These are phyloP conservation scores for Symbiodinium natans DNA, from an alignment of 73 alveolate genomes.

Conservation along the genomic window DNA sequence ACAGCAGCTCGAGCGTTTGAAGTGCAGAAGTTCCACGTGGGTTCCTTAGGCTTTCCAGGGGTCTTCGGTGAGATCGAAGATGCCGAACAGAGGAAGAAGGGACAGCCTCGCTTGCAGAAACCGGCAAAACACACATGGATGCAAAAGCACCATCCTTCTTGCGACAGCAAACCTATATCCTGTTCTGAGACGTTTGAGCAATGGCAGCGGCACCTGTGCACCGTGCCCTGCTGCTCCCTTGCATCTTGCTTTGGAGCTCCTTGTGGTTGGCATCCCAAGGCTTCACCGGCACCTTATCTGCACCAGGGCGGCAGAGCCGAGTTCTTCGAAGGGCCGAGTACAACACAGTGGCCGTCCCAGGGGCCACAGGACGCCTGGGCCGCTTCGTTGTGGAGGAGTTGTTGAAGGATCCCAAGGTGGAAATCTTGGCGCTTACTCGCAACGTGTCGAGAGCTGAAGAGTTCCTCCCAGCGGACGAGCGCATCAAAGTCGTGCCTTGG, in stretches of 20 bases:
- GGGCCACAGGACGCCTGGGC: constrained; percentile 79
- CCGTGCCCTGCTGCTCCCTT: constrained; percentile 11
- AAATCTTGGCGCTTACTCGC: constrained; percentile 38
- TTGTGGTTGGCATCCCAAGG: constrained; percentile 19
- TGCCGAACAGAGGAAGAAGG: too few relatives aligned
- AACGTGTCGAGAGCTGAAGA: constrained; percentile 44
- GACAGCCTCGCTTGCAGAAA: too few relatives aligned
- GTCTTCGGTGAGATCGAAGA: too few relatives aligned
- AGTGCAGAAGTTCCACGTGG: too few relatives aligned
- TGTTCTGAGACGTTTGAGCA: too few relatives aligned
- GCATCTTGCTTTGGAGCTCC: neutral
- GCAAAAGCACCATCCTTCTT: too few relatives aligned
- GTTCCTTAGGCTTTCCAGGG: too few relatives aligned
- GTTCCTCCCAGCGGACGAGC: constrained; percentile 46
- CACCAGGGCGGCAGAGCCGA: neutral
- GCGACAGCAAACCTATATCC: too few relatives aligned
- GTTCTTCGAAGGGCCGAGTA: constrained; percentile 36
- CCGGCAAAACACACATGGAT: too few relatives aligned
- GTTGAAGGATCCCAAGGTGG: constrained; percentile 13
- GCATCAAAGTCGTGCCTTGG: constrained; percentile 18
- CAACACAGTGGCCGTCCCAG: constrained; percentile 24
- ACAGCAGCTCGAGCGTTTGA: too few relatives aligned
- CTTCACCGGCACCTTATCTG: constrained; percentile 14
- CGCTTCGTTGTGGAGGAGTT: constrained; percentile 47
- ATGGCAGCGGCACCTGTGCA: neutral